phyloP scores from a whole-genome alignment of 345 rosid species.

The Pugionium dolabratum region DNA sequence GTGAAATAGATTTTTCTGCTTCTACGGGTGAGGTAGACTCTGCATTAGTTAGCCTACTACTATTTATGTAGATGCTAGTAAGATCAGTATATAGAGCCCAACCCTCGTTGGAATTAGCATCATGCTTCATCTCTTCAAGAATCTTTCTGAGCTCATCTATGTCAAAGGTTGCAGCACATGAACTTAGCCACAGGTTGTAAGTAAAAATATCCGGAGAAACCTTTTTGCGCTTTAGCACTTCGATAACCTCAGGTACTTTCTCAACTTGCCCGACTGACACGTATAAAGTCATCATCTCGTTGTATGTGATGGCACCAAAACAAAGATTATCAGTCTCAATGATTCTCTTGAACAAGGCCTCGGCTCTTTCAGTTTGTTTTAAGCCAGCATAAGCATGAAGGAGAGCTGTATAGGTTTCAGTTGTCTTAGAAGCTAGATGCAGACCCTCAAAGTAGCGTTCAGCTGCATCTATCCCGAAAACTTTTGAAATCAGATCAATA shows the following conservation, averaged over 20 bases:
- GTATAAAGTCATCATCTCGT: conserved; percentile 94
- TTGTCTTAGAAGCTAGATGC: conserved; percentile 52
- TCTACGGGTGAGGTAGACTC: conserved; percentile 54
- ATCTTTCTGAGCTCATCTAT: conserved; percentile 58
- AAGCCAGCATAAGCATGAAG: conserved; percentile 79
- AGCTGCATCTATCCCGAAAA: conserved; percentile 87
- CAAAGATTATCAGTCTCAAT: conserved; percentile 50
- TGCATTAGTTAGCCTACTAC: conserved; percentile 52
- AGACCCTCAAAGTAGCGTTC: conserved; percentile 84
- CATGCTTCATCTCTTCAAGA: conserved; percentile 69
- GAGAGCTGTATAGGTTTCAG: conserved; percentile 85
- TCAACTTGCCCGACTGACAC: conserved; percentile 87
- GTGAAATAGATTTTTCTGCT: conserved; percentile 62
- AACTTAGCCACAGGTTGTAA: conserved; percentile 87
- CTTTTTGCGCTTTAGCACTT: conserved; percentile 56
- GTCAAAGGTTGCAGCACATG: conserved; percentile 67
- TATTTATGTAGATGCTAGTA: conserved; percentile 52
- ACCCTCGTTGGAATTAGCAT: conserved; percentile 49
- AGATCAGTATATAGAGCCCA: conserved; percentile 64
- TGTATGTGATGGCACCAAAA: conserved; percentile 68
- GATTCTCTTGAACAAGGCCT: conserved; percentile 58
- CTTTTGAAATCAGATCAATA: conserved; percentile 82
- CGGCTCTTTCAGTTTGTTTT: conserved; percentile 65
- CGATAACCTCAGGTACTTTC: conserved; percentile 61
- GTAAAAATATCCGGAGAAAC: conserved; percentile 79